Base-by-base conservation (phyloP, 1,284 basidiomycete species). In the Ustilago bromivora region DNA sequence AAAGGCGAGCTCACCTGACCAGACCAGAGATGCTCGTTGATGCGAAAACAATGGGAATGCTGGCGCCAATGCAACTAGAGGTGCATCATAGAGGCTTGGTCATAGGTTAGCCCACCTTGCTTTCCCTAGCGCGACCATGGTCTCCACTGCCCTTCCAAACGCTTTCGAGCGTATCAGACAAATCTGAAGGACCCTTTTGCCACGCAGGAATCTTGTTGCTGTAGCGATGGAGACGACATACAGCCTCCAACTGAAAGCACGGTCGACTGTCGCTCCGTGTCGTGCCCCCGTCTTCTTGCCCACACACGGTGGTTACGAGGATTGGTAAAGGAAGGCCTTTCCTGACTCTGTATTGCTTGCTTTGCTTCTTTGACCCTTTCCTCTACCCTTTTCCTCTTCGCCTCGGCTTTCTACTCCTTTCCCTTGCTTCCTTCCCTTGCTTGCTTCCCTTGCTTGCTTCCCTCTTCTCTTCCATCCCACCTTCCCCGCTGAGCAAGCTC, bases 101-200 rank as follows among this genome's bases (percentile, higher is more conserved):
- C 51, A 53, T 51, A 11, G 15, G 38, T 28, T 11, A 46, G 49
- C 51, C 31, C 52, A 54, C 34, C 28, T 34, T 15, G 15, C 23
- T 28, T 52, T 12, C 32, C 52, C 52, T 54, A 54, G 52, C 52
- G 52, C 52, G 52, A 54, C 34, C 49, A 54, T 54, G 3, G 15
- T n/a, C 7, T 19, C 15, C 43, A n/a, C 34, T 8, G 17, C 52
- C 7, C 15, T n/a, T 28, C 23, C 23, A 28, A 28, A 28, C 23
- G 23, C 23, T 28, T 28, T 28, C 23, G 23, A 28, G 23, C 23
- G 23, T 46, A 54, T 54, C 7, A 51, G 28, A 7, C 49, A 19
- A 51, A 15, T 19, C 7, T 19, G n/a, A 19, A 6, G 4, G 52
- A 40, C 54, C 54, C 36, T 56, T 56, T 56, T 41, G 54, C 54